A percentile compares a stretch with the other conserved stretches of the same genome.
phyloP scores from a whole-genome alignment of 108 stramenopile species.

The Seminavis robusta region DNA sequence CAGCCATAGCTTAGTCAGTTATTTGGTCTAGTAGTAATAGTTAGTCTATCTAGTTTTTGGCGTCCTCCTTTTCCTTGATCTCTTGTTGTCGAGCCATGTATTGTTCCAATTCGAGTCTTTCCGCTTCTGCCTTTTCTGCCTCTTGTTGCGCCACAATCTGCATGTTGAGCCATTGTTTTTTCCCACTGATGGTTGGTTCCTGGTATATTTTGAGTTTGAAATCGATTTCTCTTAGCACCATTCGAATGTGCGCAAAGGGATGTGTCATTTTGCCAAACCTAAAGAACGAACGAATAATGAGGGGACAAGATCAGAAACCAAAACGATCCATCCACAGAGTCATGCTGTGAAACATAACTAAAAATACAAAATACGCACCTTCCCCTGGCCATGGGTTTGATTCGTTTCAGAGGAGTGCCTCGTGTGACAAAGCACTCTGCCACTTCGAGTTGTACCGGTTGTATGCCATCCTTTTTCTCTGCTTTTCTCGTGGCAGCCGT shows the following conservation, averaged over 20 bases:
- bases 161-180: conserved; percentile 57
- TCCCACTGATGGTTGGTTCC: conserved; percentile 55
- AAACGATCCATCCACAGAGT: conserved; percentile 1
- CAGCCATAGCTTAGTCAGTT: no score
- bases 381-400: conserved; percentile 78
- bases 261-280: conserved; percentile 64
- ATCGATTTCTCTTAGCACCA: conserved; percentile 80
- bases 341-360: neutral
- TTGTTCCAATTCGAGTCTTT: conserved; percentile 68
- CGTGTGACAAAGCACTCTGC: conserved; percentile 84
- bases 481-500: conserved; percentile 68
- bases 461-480: conserved; percentile 63
- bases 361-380: conserved; percentile 39
- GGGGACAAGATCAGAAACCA: conserved; percentile 7
- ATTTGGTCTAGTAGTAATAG: no score
- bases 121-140: conserved; percentile 46
- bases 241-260: conserved; percentile 65
- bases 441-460: conserved; percentile 76
- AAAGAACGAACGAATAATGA: neutral
- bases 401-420: conserved; percentile 62
- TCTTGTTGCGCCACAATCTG: conserved; percentile 64
- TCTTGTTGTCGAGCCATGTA: no score
- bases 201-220: conserved; percentile 69
- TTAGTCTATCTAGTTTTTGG: no score
- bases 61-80: conserved; percentile 25